Conservation (phyloP, 768 basidiomycete species). For the Collybia mongolica region DNA sequence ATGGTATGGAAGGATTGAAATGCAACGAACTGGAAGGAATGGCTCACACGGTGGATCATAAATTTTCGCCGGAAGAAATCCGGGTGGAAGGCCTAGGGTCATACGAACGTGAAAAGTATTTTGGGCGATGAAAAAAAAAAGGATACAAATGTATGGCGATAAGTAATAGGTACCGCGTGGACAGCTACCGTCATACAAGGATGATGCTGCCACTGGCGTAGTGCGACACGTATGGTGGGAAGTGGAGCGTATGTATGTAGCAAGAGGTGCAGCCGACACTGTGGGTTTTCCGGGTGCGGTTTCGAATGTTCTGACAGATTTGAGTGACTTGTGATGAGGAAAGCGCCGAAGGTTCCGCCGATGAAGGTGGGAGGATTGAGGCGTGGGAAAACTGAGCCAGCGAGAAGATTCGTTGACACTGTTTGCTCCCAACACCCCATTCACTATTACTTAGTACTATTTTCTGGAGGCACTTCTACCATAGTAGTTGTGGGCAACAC, state of each 20-base stretch:
- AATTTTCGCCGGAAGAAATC: no score
- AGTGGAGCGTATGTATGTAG: no score
- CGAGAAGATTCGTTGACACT: conserved; percentile 23
- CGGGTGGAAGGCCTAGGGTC: not conserved
- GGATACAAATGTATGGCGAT: no score
- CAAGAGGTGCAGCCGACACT: no score
- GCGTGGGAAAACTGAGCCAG: conserved; percentile 36
- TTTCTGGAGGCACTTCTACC: conserved; percentile 50
- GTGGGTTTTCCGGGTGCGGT: not conserved
- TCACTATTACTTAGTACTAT: conserved; percentile 55
- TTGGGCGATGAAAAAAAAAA: no score
- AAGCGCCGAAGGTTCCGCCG: conserved; percentile 21
- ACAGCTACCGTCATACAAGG: no score
- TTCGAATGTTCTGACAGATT: conserved; percentile 10
- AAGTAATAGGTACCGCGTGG: not conserved
- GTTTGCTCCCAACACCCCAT: conserved; percentile 40
- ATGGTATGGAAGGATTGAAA: no score
- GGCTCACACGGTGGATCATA: no score
- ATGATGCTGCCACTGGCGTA: no score
- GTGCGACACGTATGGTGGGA: no score
- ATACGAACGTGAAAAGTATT: not conserved
- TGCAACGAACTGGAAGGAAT: no score
- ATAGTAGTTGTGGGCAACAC: conserved; percentile 52
- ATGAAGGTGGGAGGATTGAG: conserved; percentile 23
- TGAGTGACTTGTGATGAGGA: conserved; percentile 19